These are phyloP conservation scores for Tylopilus rubrobrunneus DNA, from an alignment of 768 basidiomycete genomes.

Conservation along the genomic window DNA sequence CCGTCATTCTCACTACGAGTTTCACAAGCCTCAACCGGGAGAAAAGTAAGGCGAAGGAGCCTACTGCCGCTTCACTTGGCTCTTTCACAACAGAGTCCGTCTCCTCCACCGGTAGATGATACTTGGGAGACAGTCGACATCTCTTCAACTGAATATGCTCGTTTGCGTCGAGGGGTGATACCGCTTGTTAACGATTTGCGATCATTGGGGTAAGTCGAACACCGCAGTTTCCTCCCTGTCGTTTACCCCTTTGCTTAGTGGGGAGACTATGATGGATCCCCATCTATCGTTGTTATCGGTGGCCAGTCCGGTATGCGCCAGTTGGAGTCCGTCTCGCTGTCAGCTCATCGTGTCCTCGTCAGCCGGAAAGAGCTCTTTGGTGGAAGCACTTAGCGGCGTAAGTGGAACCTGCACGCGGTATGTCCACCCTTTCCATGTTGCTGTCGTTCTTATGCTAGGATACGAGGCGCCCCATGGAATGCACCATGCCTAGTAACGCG, in stretches of 20 bases:
- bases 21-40: neutral
- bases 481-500: too few species aligned
- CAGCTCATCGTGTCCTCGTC: too few species aligned
- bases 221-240: too few species aligned
- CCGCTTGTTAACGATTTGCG: too few species aligned
- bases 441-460: neutral
- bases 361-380: too few species aligned
- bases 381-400: constrained; percentile 47
- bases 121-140: too few species aligned
- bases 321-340: neutral
- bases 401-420: constrained; percentile 53
- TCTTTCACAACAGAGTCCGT: constrained; percentile 4
- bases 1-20: neutral
- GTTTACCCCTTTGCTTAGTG: too few species aligned
- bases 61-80: neutral
- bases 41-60: neutral
- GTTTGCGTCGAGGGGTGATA: too few species aligned
- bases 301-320: constrained; percentile 46
- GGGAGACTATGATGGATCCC: constrained; percentile 30
- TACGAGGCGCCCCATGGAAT: too few species aligned
- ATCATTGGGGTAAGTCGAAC: too few species aligned
- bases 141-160: too few species aligned
- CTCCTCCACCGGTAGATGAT: too few species aligned
- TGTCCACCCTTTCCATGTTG: neutral
- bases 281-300: constrained; percentile 54